Conservation (phyloP, 176 grass and related monocot genomes). For the Puya raimondii region DNA sequence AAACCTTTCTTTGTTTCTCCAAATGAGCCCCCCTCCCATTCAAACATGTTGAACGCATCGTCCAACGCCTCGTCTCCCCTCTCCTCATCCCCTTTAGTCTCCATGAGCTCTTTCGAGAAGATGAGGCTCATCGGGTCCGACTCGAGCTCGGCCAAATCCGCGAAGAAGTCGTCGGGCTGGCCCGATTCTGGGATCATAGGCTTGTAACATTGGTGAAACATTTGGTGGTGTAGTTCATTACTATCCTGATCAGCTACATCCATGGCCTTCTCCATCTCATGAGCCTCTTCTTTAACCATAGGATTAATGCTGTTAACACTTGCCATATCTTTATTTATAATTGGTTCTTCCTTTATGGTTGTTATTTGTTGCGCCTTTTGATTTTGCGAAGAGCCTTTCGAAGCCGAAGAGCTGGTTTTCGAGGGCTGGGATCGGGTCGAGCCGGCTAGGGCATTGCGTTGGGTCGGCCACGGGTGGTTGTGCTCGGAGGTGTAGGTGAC, state of each 20-base stretch:
- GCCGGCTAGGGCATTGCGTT: slow-evolving; percentile 81
- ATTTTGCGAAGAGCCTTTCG: neutral
- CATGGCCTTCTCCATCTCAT: slow-evolving; percentile 10
- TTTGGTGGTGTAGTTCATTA: neutral
- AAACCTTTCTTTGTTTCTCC: slow-evolving; percentile 9
- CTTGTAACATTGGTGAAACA: slow-evolving; percentile 5
- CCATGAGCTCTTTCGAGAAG: slow-evolving; percentile 18
- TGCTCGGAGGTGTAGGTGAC: slow-evolving; percentile 98
- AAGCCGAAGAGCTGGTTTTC: neutral
- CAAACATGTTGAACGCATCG: slow-evolving; percentile 54
- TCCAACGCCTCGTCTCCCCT: slow-evolving; percentile 12
- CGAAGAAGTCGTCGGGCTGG: slow-evolving; percentile 27
- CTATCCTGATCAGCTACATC: neutral
- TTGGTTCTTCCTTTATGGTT: neutral
- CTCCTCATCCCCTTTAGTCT: slow-evolving; percentile 18
- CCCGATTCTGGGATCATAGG: slow-evolving; percentile 18
- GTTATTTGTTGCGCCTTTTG: neutral
- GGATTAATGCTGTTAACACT: neutral
- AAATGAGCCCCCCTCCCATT: slow-evolving; percentile 21
- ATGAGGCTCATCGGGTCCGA: slow-evolving; percentile 26
- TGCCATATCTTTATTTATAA: neutral
- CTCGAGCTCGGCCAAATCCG: slow-evolving; percentile 19
- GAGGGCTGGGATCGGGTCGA: slow-evolving; percentile 31
- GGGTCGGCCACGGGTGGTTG: slow-evolving; percentile 96
- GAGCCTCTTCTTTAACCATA: slow-evolving; percentile 5